Base-by-base conservation (phyloP, 495 filamentous ascomycete genomes). In the Aspergillus mulundensis region DNA sequence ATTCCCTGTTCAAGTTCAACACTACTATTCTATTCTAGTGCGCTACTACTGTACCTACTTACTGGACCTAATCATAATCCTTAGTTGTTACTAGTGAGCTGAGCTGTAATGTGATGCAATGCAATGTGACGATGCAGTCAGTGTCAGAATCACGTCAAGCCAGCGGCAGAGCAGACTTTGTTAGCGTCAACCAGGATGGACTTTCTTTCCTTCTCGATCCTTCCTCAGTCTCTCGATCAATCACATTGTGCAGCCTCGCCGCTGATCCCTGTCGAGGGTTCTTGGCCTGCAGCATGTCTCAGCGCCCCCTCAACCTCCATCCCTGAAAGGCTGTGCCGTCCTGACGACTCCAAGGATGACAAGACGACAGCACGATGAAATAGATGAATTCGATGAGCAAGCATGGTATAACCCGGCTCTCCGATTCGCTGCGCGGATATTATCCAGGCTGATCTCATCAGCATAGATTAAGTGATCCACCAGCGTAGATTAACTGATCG, bases 241-340 rank as follows among this genome's bases (percentile, higher is more conserved):
- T 44, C 42, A 23, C 19, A 28, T 1, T 25, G 15, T 18, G 7
- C 24, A n/a, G n/a, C n/a, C n/a, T n/a, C n/a, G n/a, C n/a, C n/a
- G n/a, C 23, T 5, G 21, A 28, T 23, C 23, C n/a, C 12, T n/a
- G 44, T 36, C 32, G 8, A 4, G 32, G 3, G 2, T 6, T 34
- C 25, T 32, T 48, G 25, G 45, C 24, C 28, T 48, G 23, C 45
- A 48, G 45, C 30, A 48, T 48, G 45, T 48, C 45, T 48, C 45
- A 48, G 32, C 42, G 4, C 42, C 19, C 42, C 19, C 32, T 36
- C 32, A 36, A 36, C 32, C 32, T 15, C 32, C 7, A 36, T 15
- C 32, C 12, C 32, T 15, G 12, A 14, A 15, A 7, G 19, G 14
- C 40, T 15, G 32, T 30, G 28, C 38, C 38, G 40, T 43, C 40